Evolutionary conservation across 2,329 filamentous ascomycete genomes (phyloP), one percentile per base, ranked within the genome.

Genomic region (Calcarisporium arbuscula): DNA sequence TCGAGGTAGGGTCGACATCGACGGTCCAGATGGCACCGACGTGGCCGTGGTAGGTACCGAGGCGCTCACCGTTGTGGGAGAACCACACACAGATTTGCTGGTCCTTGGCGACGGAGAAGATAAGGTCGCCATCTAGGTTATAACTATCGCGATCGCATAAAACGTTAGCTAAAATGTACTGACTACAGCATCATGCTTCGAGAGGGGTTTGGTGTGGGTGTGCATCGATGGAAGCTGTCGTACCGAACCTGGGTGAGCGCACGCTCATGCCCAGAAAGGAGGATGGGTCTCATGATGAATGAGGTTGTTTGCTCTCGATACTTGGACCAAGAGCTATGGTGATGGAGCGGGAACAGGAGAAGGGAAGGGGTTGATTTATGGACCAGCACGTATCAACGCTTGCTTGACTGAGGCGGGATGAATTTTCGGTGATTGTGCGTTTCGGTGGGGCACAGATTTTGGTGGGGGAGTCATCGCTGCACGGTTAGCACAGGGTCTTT

Each of bases 11-110:
- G 68, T 95, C 86, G 57, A 95, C 83, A 60, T 98, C 92, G 64
- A 98, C 85, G 44, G 92, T 95, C 92, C 92, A 98, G 70, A 98
- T 85, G 53, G 92, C 90, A 67, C 92, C 92, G 64, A 94, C 84
- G 68, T 98, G 92, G 62, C 92, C 92, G 60, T 86, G 82, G 71
- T 96, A 98, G 52, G 90, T 92, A 56, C 92, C 92, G 54, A 96
- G 77, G 55, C 92, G 85, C 74, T 98, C 92, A 68, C 92, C 92
- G 65, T 98, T 98, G 70, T 94, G 88, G 47, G 88, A 83, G 68
- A 80, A 96, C 92, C 92, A 98, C 47, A 80, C 90, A 74, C 90
- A 95, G 56, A 95, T 87, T 58, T 94, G 79, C 68, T 95, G 90
- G 66, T 96, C 90, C 70, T 96, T 96, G 51, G 87, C 79, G 42